Conservation (phyloP, 352 stramenopile genomes). For the Phytophthora constricta region DNA sequence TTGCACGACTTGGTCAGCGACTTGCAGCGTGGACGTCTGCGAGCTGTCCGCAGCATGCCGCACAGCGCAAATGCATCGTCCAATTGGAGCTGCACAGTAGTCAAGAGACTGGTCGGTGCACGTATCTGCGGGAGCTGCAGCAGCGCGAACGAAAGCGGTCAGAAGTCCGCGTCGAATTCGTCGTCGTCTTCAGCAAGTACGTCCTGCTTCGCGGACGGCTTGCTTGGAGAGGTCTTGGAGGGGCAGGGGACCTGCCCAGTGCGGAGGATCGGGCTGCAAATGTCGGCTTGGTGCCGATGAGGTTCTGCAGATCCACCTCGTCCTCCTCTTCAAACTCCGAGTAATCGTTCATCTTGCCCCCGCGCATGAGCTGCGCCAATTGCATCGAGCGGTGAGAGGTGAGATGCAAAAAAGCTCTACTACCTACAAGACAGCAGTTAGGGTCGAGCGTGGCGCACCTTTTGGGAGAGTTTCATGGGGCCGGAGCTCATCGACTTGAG, state of each 20-base stretch:
- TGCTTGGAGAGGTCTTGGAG: constrained; percentile 11
- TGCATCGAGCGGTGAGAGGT: constrained; percentile 12
- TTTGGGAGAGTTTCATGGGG: constrained; percentile 64
- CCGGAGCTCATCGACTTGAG: constrained; percentile 69
- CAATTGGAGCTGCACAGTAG: background rate
- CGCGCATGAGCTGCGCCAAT: constrained; percentile 60
- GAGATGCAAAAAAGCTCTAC: too few species aligned
- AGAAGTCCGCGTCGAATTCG: constrained; percentile 77
- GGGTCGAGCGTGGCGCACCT: constrained; percentile 35
- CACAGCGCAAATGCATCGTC: background rate
- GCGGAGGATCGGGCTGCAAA: constrained; percentile 11
- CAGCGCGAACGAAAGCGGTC: background rate
- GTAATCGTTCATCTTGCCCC: constrained; percentile 77
- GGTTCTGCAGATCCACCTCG: constrained; percentile 75
- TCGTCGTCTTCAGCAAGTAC: constrained; percentile 39
- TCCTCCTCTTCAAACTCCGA: constrained; percentile 86
- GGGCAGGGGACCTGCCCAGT: constrained; percentile 5
- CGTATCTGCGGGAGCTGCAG: constrained; percentile 1
- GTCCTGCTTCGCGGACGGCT: constrained; percentile 8
- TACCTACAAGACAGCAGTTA: background rate
- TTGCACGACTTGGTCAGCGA: constrained; percentile 9
- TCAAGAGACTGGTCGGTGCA: background rate
- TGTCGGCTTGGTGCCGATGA: constrained; percentile 54
- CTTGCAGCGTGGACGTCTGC: too few species aligned
- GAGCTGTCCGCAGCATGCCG: background rate